Percentiles rank a stretch among this genome's conserved stretches.
Evolutionary conservation across 495 filamentous ascomycete species (phyloP).

Genomic region (Hypoxylon subgilvum): DNA sequence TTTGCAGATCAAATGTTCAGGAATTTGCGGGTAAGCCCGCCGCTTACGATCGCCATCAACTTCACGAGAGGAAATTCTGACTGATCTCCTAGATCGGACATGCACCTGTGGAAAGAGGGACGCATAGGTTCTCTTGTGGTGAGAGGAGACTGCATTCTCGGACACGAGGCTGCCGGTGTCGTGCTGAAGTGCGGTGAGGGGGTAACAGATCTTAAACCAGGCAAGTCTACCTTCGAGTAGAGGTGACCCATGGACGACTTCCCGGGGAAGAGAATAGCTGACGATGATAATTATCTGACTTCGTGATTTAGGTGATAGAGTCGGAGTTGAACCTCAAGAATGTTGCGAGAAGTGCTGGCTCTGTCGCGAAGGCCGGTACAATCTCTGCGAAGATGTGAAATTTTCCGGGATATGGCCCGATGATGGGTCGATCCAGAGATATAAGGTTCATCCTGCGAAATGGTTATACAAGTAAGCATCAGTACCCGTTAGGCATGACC

Average conservation of each 20-base stretch:
- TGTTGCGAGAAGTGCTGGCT: constrained; percentile 55
- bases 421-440: constrained; percentile 63
- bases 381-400: constrained; percentile 54
- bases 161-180: constrained; percentile 58
- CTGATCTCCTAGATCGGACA: constrained; percentile 38
- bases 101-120: constrained; percentile 56
- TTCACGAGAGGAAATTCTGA: too few relatives aligned
- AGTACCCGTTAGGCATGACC: not conserved
- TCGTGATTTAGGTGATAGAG: constrained; percentile 48
- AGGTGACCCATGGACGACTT: not conserved
- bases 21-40: constrained; percentile 56
- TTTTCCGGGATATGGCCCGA: constrained; percentile 66
- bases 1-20: constrained; percentile 59
- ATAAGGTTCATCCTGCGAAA: constrained; percentile 61
- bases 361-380: constrained; percentile 55
- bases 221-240: constrained; percentile 25
- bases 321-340: constrained; percentile 57
- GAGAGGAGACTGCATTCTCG: constrained; percentile 53
- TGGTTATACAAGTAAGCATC: constrained; percentile 52
- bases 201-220: constrained; percentile 49
- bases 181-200: constrained; percentile 53
- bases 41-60: too few relatives aligned
- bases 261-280: too few relatives aligned
- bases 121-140: constrained; percentile 54
- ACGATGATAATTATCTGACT: constrained; percentile 3